Conservation (phyloP, 352 stramenopile genomes). For the Phytophthora brassicae region DNA sequence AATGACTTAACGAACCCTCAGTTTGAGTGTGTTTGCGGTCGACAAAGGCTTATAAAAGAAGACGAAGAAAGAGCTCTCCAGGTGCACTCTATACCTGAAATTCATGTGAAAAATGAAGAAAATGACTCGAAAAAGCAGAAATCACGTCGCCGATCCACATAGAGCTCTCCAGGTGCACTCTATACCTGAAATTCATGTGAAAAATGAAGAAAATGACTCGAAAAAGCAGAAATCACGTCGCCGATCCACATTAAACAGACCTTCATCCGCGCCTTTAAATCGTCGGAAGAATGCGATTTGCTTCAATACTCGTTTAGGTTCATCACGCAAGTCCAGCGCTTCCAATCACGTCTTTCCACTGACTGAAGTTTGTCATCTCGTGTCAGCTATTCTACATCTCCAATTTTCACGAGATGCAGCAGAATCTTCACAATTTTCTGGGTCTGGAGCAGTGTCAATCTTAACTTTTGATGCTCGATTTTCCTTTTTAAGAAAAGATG, state of each 20-base stretch:
- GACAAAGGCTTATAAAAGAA: constrained; percentile 37
- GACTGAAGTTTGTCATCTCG: constrained; percentile 58
- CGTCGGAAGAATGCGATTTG: constrained; percentile 52
- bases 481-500: constrained; percentile 33
- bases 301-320: constrained; percentile 36
- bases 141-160: constrained; percentile 29
- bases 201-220: constrained; percentile 17
- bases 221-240: constrained; percentile 28
- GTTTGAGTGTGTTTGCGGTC: constrained; percentile 54
- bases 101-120: too few relatives aligned
- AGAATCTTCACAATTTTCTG: constrained; percentile 13
- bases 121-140: constrained; percentile 24
- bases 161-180: too few relatives aligned
- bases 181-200: too few relatives aligned
- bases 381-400: constrained; percentile 62
- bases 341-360: constrained; percentile 53
- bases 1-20: constrained; percentile 9
- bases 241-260: constrained; percentile 35
- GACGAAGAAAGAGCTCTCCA: constrained; percentile 26
- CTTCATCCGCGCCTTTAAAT: constrained; percentile 25
- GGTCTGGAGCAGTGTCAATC: constrained; percentile 14
- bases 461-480: constrained; percentile 38
- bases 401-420: constrained; percentile 56
- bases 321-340: constrained; percentile 35
- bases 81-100: neutral